A percentile compares a stretch with the other conserved stretches of the same genome.
Evolutionary conservation across 2,329 filamentous ascomycete species (phyloP).

Genomic region (Hypoxylon sp.): DNA sequence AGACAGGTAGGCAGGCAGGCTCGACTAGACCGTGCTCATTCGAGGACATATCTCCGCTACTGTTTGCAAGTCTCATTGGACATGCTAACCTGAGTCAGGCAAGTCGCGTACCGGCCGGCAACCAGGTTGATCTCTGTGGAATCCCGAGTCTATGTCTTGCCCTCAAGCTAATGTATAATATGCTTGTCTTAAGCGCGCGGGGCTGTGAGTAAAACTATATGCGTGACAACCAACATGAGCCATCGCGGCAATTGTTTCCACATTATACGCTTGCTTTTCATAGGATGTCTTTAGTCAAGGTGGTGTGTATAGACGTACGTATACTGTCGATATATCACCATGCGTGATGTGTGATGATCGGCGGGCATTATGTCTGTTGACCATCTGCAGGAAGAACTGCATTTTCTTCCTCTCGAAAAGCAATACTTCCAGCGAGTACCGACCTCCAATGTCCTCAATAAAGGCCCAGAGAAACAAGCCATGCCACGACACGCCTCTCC

Average conservation of each 20-base stretch:
- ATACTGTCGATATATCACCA: constrained; percentile 19
- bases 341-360: constrained; percentile 8
- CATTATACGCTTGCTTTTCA: constrained; percentile 19
- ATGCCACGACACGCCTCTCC: constrained; percentile 20
- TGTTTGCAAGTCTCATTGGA: constrained; percentile 10
- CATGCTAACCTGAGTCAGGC: constrained; percentile 13
- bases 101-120: constrained; percentile 11
- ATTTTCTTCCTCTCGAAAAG: constrained; percentile 9
- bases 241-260: constrained; percentile 33
- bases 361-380: constrained; percentile 9
- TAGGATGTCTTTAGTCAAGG: constrained; percentile 11
- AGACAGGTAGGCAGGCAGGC: neutral
- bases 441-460: constrained; percentile 10
- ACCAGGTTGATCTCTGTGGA: constrained; percentile 5
- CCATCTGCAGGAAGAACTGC: constrained; percentile 7
- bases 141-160: constrained; percentile 9
- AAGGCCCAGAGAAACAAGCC: constrained; percentile 2
- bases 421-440: neutral
- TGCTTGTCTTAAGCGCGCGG: constrained; percentile 30
- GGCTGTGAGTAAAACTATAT: constrained; percentile 29
- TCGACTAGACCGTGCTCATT: constrained; percentile 24
- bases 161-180: constrained; percentile 16
- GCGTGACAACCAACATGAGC: constrained; percentile 22
- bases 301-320: constrained; percentile 28
- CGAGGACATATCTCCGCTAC: constrained; percentile 15